Evolutionary conservation across 768 basidiomycete species (phyloP), one percentile per base, ranked within the genome.

Genomic region (Kwoniella pini): DNA sequence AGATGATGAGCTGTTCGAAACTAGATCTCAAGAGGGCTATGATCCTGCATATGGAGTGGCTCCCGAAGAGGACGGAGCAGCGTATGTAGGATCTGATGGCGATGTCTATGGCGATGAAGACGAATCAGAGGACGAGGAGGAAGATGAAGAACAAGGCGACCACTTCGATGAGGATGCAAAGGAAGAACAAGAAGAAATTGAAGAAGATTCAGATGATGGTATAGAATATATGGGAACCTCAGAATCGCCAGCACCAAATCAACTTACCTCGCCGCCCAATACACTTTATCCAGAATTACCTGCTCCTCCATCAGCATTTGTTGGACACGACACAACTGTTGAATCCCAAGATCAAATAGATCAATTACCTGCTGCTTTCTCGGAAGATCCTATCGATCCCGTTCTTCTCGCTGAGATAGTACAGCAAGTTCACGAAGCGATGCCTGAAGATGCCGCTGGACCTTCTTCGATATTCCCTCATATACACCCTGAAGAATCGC

Each of bases 361-460:
- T 15, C 56, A 57, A 45, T 38, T 53, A 50, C 40, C 38, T 9
- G 21, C 62, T 6, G 21, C 62, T 9, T 63, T 52, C 43, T 54
- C 40, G 6, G 59, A 64, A 38, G 62, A 58, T 33, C 50, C 56
- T 17, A 63, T 63, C 31, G 56, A 63, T 38, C 62, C 62, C 2
- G 44, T 5, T 24, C 38, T 63, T 2, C 44, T 63, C 2, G 51
- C 56, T 11, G 48, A 58, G 15, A 42, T 63, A 27, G 62, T 51
- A 1, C 62, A 63, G 43, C 55, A 58, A 40, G 62, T 63, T 1
- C 62, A 62, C 19, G 22, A 54, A 5, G 49, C 27, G 21, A 43
- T 58, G 49, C 62, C 59, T 9, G 51, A 53, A 26, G 43, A 54
- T 24, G 52, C 24, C 13, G 51, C 59, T 13, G 52, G 53, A n/a